Evolutionary conservation across 2,329 filamentous ascomycete species (phyloP).

Genomic region (Arachnopeziza araneosa): DNA sequence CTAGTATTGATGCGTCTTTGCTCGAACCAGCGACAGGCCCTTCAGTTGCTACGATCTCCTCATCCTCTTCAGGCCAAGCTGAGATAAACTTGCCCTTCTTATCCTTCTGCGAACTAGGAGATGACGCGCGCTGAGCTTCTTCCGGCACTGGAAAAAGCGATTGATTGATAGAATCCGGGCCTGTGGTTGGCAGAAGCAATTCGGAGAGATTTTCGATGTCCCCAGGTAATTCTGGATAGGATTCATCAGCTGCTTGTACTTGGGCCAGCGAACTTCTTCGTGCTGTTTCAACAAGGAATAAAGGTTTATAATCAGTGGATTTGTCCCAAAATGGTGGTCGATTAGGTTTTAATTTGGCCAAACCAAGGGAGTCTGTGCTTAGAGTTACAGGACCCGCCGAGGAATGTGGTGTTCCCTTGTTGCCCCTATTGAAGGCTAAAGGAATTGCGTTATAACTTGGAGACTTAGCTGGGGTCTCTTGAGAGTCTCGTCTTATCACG

Average conservation of each 20-base stretch:
- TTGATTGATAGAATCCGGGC: too few relatives aligned
- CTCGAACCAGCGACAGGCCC: too few relatives aligned
- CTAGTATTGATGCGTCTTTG: too few relatives aligned
- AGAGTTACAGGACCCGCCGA: neutral
- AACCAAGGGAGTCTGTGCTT: neutral
- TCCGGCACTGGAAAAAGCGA: too few relatives aligned
- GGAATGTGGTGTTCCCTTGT: conserved; percentile 25
- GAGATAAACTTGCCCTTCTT: too few relatives aligned
- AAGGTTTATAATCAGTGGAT: conserved; percentile 65
- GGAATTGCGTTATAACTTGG: conserved; percentile 51
- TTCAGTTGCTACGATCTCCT: too few relatives aligned
- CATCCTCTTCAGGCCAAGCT: too few relatives aligned
- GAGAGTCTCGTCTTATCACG: conserved; percentile 16
- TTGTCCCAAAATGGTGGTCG: conserved; percentile 58
- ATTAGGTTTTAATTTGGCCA: conserved; percentile 30
- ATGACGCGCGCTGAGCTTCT: too few relatives aligned
- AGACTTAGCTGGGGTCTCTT: conserved; percentile 27
- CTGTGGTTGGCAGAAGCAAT: too few relatives aligned
- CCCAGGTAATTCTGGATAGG: neutral
- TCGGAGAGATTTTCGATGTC: too few relatives aligned
- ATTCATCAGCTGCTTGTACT: neutral
- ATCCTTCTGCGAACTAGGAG: too few relatives aligned
- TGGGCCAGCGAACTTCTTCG: conserved; percentile 16
- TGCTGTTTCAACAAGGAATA: conserved; percentile 68
- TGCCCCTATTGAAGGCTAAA: conserved; percentile 32